Percentiles rank a stretch among this genome's conserved stretches.
phyloP scores from a whole-genome alignment of 257 asterid genomes.

The Eucommia ulmoides region DNA sequence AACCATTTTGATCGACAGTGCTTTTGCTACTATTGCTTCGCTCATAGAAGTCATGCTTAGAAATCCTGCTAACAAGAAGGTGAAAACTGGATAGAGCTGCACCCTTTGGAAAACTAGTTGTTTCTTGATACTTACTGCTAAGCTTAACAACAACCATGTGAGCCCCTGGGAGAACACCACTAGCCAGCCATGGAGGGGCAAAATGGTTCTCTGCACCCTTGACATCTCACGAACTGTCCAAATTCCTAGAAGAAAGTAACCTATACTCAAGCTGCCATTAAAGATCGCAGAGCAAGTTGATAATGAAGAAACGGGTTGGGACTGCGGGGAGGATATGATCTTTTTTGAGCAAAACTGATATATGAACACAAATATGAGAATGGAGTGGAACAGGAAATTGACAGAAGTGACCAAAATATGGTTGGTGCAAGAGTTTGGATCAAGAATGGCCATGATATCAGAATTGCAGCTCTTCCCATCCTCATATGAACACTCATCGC shows the following conservation, averaged over 20 bases:
- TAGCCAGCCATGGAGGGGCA: not conserved
- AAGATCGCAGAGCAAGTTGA: not conserved
- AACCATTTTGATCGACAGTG: conserved; percentile 1
- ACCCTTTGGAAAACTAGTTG: not conserved
- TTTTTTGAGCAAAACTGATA: not conserved
- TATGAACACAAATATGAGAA: not conserved
- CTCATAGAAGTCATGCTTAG: conserved; percentile 12
- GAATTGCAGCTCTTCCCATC: not conserved
- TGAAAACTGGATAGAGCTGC: conserved; percentile 6
- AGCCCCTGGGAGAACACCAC: conserved; percentile 6
- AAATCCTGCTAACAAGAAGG: conserved; percentile 9
- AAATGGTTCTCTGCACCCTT: not conserved
- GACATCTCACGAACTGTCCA: not conserved
- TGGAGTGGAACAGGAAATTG: not conserved
- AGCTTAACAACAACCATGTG: conserved; percentile 9
- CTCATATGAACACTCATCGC: not conserved
- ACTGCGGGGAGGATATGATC: not conserved
- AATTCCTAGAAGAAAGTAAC: not conserved
- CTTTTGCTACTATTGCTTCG: conserved; percentile 3
- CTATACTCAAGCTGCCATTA: not conserved
- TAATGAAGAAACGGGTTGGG: not conserved
- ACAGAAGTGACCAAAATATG: not conserved
- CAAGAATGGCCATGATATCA: not conserved
- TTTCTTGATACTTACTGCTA: not conserved
- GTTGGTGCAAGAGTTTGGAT: not conserved